A percentile compares a stretch with the other conserved stretches of the same genome.
Conservation (phyloP, 2,329 filamentous ascomycete species). For the Clonostachys solani region DNA sequence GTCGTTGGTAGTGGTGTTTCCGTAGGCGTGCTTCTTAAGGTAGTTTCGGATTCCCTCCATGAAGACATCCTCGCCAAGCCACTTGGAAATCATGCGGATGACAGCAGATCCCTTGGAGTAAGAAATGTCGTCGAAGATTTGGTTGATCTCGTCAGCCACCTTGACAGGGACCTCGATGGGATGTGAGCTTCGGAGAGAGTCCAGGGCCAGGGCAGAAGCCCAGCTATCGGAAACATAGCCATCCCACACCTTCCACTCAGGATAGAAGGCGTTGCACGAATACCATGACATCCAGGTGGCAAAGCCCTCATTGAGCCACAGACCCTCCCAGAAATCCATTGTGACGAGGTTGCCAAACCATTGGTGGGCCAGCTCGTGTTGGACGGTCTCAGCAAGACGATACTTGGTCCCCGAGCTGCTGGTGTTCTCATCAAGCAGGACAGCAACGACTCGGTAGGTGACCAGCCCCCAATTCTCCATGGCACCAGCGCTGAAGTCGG, state of each 20-base stretch:
- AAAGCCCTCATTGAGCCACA: conserved; percentile 95
- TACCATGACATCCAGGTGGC: conserved; percentile 98
- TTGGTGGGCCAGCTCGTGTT: conserved; percentile 95
- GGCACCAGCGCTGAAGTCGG: conserved; percentile 83
- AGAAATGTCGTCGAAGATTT: conserved; percentile 96
- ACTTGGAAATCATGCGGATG: conserved; percentile 91
- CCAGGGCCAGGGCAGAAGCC: conserved; percentile 85
- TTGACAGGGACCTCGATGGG: conserved; percentile 94
- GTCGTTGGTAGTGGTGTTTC: conserved; percentile 86
- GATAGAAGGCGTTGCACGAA: conserved; percentile 85
- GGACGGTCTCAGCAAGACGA: conserved; percentile 91
- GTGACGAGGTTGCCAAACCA: conserved; percentile 96
- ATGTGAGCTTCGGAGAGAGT: conserved; percentile 87
- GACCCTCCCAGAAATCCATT: conserved; percentile 95
- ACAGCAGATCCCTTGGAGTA: conserved; percentile 96
- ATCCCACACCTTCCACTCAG: conserved; percentile 96
- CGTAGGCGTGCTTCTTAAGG: conserved; percentile 81
- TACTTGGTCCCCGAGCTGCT: conserved; percentile 91
- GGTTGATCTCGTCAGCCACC: conserved; percentile 92
- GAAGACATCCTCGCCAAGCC: conserved; percentile 88
- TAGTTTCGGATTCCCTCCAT: conserved; percentile 89
- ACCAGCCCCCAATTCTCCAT: conserved; percentile 98
- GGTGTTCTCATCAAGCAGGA: conserved; percentile 88
- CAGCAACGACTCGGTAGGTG: conserved; percentile 90
- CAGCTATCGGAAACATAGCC: conserved; percentile 96